These are phyloP conservation scores for Diaporthe caulivora DNA, from an alignment of 2,329 filamentous ascomycete genomes.

Conservation along the genomic window DNA sequence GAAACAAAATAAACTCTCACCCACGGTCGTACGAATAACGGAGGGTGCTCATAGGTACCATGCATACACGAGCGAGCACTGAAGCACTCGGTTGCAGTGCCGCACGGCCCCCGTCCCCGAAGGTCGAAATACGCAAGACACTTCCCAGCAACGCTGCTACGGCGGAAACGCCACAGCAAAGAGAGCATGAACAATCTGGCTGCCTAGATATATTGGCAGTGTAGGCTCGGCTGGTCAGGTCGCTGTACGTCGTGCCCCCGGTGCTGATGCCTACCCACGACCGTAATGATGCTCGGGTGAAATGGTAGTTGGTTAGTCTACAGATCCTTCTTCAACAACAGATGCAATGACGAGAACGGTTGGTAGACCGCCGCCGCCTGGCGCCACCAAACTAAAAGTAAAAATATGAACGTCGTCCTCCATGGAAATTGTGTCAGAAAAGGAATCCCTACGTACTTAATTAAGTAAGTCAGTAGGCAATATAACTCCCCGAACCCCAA, in stretches of 20 bases:
- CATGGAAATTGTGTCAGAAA: neutral
- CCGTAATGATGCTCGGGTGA: neutral
- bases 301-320: no score
- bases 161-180: no score
- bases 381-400: neutral
- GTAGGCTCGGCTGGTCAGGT: no score
- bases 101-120: no score
- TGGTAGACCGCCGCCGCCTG: neutral
- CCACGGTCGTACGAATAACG: neutral
- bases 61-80: no score
- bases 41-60: neutral
- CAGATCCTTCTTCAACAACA: neutral
- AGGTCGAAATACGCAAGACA: no score
- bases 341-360: neutral
- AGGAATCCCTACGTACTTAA: neutral
- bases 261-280: neutral
- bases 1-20: no score
- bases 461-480: neutral
- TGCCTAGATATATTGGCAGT: neutral
- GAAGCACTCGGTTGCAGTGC: no score
- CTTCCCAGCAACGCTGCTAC: no score
- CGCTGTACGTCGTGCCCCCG: neutral
- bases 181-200: neutral
- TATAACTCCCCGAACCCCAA: constrained; percentile 16
- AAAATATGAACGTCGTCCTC: neutral